These are phyloP conservation scores for Rhodomyrtus psidioides DNA, from an alignment of 441 rosid species.

Conservation along the genomic window DNA sequence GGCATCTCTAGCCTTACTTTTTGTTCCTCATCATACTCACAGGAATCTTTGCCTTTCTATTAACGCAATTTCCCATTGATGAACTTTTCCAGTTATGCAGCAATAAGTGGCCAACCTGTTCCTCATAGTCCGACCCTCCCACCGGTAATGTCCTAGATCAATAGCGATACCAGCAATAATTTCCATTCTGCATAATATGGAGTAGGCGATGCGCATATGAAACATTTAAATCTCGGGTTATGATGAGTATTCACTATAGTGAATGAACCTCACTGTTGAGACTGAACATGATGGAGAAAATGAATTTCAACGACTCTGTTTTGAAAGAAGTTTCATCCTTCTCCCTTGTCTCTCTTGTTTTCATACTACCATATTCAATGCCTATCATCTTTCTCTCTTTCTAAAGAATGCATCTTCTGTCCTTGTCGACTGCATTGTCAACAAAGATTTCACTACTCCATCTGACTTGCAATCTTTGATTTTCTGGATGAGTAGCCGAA, in stretches of 20 bases:
- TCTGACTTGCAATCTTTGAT: neutral
- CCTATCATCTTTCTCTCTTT: neutral
- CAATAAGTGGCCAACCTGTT: conserved; percentile 37
- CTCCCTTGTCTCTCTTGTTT: neutral
- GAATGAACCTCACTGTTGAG: too few species aligned
- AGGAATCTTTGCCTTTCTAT: neutral
- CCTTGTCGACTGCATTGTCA: neutral
- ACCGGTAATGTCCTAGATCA: neutral
- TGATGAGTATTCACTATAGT: too few species aligned
- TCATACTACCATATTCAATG: neutral
- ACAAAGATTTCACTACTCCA: conserved; percentile 5
- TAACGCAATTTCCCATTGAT: neutral
- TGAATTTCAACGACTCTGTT: neutral
- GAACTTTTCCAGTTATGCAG: conserved; percentile 47
- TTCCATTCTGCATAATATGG: neutral
- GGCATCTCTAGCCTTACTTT: neutral
- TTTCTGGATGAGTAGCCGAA: conserved; percentile 25
- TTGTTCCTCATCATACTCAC: neutral
- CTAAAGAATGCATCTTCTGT: neutral
- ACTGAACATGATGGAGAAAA: too few species aligned
- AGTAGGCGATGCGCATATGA: neutral
- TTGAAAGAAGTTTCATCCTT: neutral
- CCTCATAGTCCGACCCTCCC: conserved; percentile 7
- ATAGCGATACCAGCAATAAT: neutral
- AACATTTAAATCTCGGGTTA: too few species aligned